Percentiles rank a stretch among this genome's conserved stretches.
phyloP scores from a whole-genome alignment of 2,329 filamentous ascomycete species.

The Paraconiothyrium sp. region DNA sequence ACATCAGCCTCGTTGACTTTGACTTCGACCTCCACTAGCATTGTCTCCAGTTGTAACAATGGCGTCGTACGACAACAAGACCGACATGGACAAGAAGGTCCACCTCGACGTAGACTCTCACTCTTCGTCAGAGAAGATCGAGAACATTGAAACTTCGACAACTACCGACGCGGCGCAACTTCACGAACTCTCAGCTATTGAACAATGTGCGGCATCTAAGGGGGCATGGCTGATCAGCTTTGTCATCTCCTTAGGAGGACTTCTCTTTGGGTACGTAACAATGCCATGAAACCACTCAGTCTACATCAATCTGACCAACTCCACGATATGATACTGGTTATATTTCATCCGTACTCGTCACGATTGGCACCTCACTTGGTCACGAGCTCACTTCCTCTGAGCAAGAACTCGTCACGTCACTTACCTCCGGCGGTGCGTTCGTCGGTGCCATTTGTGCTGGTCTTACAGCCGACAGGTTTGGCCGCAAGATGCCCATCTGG shows the following conservation, averaged over 20 bases:
- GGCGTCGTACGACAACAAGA: slow-evolving; percentile 17
- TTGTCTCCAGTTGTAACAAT: slow-evolving; percentile 5
- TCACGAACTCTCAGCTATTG: slow-evolving; percentile 36
- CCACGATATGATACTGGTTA: slow-evolving; percentile 49
- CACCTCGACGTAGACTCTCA: slow-evolving; percentile 23
- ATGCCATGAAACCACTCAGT: too few species aligned
- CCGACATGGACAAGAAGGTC: slow-evolving; percentile 27
- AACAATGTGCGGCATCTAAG: slow-evolving; percentile 38
- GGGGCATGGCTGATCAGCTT: slow-evolving; percentile 42
- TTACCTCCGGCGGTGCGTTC: slow-evolving; percentile 50
- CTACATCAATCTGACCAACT: too few species aligned
- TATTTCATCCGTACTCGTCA: slow-evolving; percentile 51
- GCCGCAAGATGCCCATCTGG: slow-evolving; percentile 44
- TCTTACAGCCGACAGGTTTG: slow-evolving; percentile 47
- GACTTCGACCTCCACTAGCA: background rate
- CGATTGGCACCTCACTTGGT: slow-evolving; percentile 46
- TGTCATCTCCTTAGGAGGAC: slow-evolving; percentile 39
- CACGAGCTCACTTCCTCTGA: slow-evolving; percentile 42
- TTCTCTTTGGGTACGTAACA: slow-evolving; percentile 30
- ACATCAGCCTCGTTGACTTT: background rate
- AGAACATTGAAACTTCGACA: slow-evolving; percentile 29
- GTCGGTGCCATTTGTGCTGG: slow-evolving; percentile 50
- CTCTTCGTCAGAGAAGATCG: slow-evolving; percentile 29
- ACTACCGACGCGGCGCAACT: slow-evolving; percentile 29
- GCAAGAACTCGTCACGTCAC: slow-evolving; percentile 51